Base-by-base conservation (phyloP, 2,329 filamentous ascomycete species). In the Nectriaceae sp. region DNA sequence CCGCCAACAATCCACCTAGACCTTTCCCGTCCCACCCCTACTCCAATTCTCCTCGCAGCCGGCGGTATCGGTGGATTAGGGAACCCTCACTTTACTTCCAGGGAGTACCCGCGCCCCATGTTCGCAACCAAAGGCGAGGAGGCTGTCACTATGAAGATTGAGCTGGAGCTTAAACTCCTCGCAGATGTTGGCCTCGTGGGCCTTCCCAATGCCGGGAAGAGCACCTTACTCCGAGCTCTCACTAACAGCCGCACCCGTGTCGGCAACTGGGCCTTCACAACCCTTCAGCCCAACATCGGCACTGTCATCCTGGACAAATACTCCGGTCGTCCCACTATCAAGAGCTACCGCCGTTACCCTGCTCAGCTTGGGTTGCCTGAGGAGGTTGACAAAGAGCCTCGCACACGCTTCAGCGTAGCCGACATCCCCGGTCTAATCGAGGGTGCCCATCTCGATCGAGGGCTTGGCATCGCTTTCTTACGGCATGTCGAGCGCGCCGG, bases 251-350 rank as follows among this genome's bases (percentile, higher is more conserved):
- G 91, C 50, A 90, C 94, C 2, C 83, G 94, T 33, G 85, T 99
- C 22, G 94, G 94, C 35, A 86, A 89, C 66, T 99, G 94, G 94
- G 93, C 91, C 10, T 99, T 99, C 68, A 99, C 94, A 3, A 99
- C 94, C 0, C 77, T 99, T 8, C 87, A 92, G 59, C 94, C 94
- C 3, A 97, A 96, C 59, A 95, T 99, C 46, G 94, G 94, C 42
- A 99, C 94, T 1, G 90, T 99, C 5, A 87, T 97, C 13, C 80
- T 99, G 11, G 94, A 99, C 68, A 83, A 92, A 65, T 83, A 94
- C 72, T 85, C 84, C 49, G 90, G 92, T 3, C 83, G 89, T 0
- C 90, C 91, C 2, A 47, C 73, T 5, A 68, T 80, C 39, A 69
- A 66, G 37, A 71, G 70, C 43, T 67, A 65, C 44, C 62, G 65